These are phyloP conservation scores for Fomitopsis pulvina DNA, from an alignment of 768 basidiomycete genomes.

Conservation along the genomic window DNA sequence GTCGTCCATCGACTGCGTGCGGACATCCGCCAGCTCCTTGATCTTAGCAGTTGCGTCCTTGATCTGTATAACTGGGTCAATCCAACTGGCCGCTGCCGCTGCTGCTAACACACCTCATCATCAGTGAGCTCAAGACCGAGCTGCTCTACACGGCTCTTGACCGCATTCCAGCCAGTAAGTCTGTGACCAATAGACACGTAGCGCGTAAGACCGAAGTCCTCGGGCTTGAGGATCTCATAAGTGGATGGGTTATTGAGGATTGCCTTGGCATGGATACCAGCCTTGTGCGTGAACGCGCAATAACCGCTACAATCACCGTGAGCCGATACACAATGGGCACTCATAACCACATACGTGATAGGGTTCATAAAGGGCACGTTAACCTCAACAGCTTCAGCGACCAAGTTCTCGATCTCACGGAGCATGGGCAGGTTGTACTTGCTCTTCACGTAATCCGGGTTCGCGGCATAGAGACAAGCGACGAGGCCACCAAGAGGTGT, in stretches of 20 bases:
- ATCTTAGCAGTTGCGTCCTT: slow-evolving; percentile 99
- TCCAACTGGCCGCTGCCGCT: neutral
- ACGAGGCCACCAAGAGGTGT: slow-evolving; percentile 96
- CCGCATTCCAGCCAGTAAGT: slow-evolving; percentile 98
- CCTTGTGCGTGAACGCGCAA: slow-evolving; percentile 99
- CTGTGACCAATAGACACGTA: slow-evolving; percentile 98
- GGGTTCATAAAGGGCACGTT: slow-evolving; percentile 97
- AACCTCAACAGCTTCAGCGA: slow-evolving; percentile 98
- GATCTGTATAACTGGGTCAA: slow-evolving; percentile 41
- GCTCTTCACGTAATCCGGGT: slow-evolving; percentile 98
- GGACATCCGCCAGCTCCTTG: slow-evolving; percentile 98
- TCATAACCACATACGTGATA: slow-evolving; percentile 56
- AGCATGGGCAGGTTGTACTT: slow-evolving; percentile 99
- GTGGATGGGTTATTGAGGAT: slow-evolving; percentile 99
- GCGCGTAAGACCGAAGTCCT: slow-evolving; percentile 95
- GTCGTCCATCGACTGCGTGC: slow-evolving; percentile 98
- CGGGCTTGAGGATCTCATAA: slow-evolving; percentile 98
- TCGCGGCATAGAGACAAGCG: slow-evolving; percentile 92
- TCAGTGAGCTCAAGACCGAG: slow-evolving; percentile 85
- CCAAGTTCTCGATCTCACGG: slow-evolving; percentile 97
- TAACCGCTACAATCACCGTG: slow-evolving; percentile 60
- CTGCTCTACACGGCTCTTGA: slow-evolving; percentile 99
- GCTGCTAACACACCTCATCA: slow-evolving; percentile 58
- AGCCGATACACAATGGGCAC: neutral
- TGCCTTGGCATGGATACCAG: slow-evolving; percentile 99